These are phyloP conservation scores for Paracorniculantispora psalliotae DNA, from an alignment of 2,329 filamentous ascomycete genomes.

Conservation along the genomic window DNA sequence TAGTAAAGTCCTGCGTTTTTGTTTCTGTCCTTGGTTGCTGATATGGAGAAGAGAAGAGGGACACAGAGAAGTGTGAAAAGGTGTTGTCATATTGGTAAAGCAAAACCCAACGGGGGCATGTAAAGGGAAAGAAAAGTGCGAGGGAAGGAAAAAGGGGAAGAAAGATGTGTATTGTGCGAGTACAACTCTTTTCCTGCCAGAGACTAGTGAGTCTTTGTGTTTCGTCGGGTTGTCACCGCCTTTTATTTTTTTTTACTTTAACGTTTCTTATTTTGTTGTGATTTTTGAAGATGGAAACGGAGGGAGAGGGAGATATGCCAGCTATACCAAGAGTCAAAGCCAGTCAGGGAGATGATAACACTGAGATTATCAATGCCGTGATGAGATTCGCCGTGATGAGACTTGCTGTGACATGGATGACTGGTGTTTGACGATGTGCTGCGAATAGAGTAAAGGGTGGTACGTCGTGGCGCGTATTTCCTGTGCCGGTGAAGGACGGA, in stretches of 20 bases:
- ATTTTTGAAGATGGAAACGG: slow-evolving; percentile 13
- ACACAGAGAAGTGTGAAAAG: too few species aligned
- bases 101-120: neutral
- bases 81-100: neutral
- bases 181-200: too few species aligned
- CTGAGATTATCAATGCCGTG: slow-evolving; percentile 32
- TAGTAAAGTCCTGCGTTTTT: slow-evolving; percentile 1
- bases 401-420: too few species aligned
- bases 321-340: slow-evolving; percentile 27
- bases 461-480: too few species aligned
- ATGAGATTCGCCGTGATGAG: too few species aligned
- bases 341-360: slow-evolving; percentile 35
- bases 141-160: neutral
- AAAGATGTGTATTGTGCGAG: neutral
- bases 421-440: too few species aligned
- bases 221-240: neutral
- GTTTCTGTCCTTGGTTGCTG: neutral
- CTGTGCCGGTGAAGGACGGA: too few species aligned
- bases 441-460: too few species aligned
- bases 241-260: neutral
- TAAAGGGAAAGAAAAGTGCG: neutral
- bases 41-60: too few species aligned
- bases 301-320: slow-evolving; percentile 20
- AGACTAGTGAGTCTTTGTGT: neutral
- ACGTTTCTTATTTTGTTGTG: too few species aligned